Base-by-base conservation (phyloP, 1,284 basidiomycete genomes). In the Schizopora paradoxa region DNA sequence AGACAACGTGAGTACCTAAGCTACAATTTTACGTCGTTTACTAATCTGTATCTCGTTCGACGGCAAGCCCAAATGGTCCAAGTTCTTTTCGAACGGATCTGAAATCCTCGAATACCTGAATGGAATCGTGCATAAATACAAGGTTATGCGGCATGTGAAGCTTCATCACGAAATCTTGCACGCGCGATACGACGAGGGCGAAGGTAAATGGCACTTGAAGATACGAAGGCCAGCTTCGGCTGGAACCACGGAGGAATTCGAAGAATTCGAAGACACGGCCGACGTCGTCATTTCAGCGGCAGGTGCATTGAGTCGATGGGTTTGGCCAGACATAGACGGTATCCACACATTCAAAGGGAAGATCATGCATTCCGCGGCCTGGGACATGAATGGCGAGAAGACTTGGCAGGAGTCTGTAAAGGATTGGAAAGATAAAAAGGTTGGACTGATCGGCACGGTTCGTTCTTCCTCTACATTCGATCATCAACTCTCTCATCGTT, bases 381-480 rank as follows among this genome's bases (percentile, higher is more conserved):
- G 79, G 74, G 69, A 76, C 26, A 64, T 66, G n/a, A 64, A 59
- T 3, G 68, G 70, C 21, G 63, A 61, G 31, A 60, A 59, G 3
- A 29, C 48, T 23, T 76, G 73, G 73, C 61, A 73, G 52, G 71
- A 73, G 19, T 68, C 63, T 2, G 67, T 73, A 7, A 66, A 68
- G 47, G 65, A 66, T 8, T 78, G 79, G 73, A 61, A 61, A 26
- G 69, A 74, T 44, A 82, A 82, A 61, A 64, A 52, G 8, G 74
- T 82, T 14, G 79, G 72, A 4, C 71, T 84, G 3, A 76, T 82
- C 46, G 79, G 80, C 11, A 69, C 75, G 14, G 77, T 77, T 55
- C 50, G 72, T 60, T 14, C 18, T 39, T 25, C 8, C 18, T 3
- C 25, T 14, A 13, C 25, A 7, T n/a, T 5, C 18, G 21, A 5